phyloP scores from a whole-genome alignment of 2,329 filamentous ascomycete species.

The Curvularia sp. region DNA sequence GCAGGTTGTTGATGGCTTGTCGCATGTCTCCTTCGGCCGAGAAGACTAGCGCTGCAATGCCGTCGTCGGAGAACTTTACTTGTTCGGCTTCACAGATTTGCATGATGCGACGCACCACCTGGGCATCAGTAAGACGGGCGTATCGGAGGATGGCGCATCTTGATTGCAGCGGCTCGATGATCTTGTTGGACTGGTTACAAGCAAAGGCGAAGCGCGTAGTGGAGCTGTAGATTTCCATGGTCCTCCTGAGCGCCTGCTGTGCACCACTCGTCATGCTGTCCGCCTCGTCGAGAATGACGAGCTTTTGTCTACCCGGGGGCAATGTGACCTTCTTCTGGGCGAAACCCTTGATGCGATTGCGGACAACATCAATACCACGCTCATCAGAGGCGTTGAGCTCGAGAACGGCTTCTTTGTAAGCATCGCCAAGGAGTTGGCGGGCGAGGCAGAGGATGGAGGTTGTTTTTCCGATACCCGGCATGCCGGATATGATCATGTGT shows the following conservation, averaged over 20 bases:
- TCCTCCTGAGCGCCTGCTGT: constrained; percentile 91
- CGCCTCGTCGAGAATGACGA: constrained; percentile 97
- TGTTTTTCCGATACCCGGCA: constrained; percentile 98
- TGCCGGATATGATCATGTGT: constrained; percentile 98
- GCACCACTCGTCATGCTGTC: constrained; percentile 96
- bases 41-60: constrained; percentile 94
- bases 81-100: constrained; percentile 94
- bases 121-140: constrained; percentile 86
- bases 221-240: constrained; percentile 98
- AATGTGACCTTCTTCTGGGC: constrained; percentile 99
- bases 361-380: constrained; percentile 95
- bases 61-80: constrained; percentile 90
- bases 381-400: constrained; percentile 98
- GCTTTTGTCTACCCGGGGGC: constrained; percentile 87
- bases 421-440: constrained; percentile 85
- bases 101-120: constrained; percentile 87
- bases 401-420: constrained; percentile 96
- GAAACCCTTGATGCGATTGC: constrained; percentile 97
- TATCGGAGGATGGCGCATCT: constrained; percentile 96
- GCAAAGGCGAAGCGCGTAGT: constrained; percentile 98
- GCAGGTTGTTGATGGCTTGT: constrained; percentile 97
- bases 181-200: constrained; percentile 99
- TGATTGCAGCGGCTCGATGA: constrained; percentile 98
- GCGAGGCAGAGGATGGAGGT: constrained; percentile 94
- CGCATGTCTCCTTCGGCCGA: constrained; percentile 98